These are phyloP conservation scores for Suaeda aralocaspica DNA, from an alignment of 148 eudicot species.

Conservation along the genomic window DNA sequence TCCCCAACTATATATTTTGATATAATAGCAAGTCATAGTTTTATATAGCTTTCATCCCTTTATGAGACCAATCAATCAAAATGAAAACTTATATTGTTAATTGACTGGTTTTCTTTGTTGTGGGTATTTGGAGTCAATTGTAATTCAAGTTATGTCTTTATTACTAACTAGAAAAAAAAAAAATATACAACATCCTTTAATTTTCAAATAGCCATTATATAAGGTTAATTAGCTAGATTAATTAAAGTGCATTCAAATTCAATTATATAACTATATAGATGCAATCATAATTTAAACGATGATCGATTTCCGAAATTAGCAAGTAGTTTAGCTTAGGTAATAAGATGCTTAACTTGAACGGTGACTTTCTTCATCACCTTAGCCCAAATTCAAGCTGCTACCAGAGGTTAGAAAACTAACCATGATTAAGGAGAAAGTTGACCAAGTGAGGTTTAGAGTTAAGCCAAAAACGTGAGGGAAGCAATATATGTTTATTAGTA, in stretches of 20 bases:
- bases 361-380: conserved; percentile 11
- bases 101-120: neutral
- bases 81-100: neutral
- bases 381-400: neutral
- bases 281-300: no score
- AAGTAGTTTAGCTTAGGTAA: conserved; percentile 12
- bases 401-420: conserved; percentile 16
- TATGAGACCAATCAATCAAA: neutral
- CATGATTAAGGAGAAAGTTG: conserved; percentile 36
- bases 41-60: neutral
- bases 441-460: conserved; percentile 24
- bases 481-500: conserved; percentile 12
- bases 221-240: no score
- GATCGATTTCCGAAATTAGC: no score
- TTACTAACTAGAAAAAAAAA: no score
- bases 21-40: neutral
- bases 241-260: no score
- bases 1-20: neutral
- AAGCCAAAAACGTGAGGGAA: conserved; percentile 36
- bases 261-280: no score
- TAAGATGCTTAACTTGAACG: conserved; percentile 21
- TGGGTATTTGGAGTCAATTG: no score
- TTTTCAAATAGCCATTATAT: no score
- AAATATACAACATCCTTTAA: no score
- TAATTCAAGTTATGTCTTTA: no score